These are phyloP conservation scores for Phytophthora constricta DNA, from an alignment of 352 stramenopile species.

Conservation along the genomic window DNA sequence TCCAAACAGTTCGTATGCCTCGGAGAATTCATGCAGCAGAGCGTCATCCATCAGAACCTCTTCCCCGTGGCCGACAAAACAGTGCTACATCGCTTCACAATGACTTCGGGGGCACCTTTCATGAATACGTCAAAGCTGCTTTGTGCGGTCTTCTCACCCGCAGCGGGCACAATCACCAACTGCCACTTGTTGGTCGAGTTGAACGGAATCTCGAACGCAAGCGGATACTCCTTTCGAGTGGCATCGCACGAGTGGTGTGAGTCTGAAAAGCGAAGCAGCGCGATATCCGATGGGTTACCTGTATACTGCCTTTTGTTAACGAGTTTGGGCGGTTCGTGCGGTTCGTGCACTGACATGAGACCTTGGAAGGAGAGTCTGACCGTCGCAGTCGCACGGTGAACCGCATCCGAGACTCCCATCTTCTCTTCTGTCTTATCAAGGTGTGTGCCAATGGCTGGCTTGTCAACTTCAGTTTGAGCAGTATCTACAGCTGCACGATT, in stretches of 20 bases:
- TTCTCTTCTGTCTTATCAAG: slow-evolving; percentile 11
- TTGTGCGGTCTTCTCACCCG: slow-evolving; percentile 25
- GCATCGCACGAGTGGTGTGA: slow-evolving; percentile 42
- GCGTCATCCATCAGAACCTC: slow-evolving; percentile 46
- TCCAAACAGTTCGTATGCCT: slow-evolving; percentile 56
- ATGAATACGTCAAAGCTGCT: slow-evolving; percentile 72
- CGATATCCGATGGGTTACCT: slow-evolving; percentile 59
- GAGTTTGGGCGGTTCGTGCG: slow-evolving; percentile 16
- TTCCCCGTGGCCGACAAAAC: slow-evolving; percentile 59
- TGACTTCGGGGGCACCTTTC: slow-evolving; percentile 95
- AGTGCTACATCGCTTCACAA: slow-evolving; percentile 89
- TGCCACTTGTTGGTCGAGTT: slow-evolving; percentile 80
- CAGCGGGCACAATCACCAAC: slow-evolving; percentile 50
- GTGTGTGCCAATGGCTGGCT: neutral
- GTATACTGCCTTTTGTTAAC: slow-evolving; percentile 48
- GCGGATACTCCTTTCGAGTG: slow-evolving; percentile 45
- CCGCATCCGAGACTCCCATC: neutral
- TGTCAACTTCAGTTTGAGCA: neutral
- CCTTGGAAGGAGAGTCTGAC: slow-evolving; percentile 24
- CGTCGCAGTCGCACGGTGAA: neutral
- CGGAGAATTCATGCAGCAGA: slow-evolving; percentile 53
- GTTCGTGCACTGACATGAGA: slow-evolving; percentile 17
- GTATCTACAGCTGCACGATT: slow-evolving; percentile 42
- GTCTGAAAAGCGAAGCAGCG: slow-evolving; percentile 55
- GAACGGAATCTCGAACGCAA: slow-evolving; percentile 67